Evolutionary conservation across 768 basidiomycete species (phyloP).

Genomic region (Trametes sanguinea): DNA sequence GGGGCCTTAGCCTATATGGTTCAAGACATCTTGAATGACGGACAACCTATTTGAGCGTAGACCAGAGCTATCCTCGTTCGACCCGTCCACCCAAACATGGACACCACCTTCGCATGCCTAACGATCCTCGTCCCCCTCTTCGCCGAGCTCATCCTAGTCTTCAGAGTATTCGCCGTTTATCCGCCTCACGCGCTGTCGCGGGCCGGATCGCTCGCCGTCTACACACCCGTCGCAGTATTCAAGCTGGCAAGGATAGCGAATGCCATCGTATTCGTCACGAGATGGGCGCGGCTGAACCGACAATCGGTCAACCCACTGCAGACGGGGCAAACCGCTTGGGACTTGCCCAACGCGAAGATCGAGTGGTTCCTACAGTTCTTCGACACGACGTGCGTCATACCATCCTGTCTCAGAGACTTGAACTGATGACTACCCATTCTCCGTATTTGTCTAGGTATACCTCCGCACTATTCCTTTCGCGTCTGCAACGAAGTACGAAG

Average conservation of each 20-base stretch:
- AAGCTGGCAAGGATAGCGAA: slow-evolving; percentile 35
- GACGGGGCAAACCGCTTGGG: slow-evolving; percentile 13
- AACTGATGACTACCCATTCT: background rate
- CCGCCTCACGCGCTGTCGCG: slow-evolving; percentile 28
- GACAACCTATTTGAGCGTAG: background rate
- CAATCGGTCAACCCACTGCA: slow-evolving; percentile 3
- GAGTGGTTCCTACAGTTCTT: slow-evolving; percentile 39
- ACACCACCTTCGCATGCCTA: slow-evolving; percentile 4
- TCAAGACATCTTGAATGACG: background rate
- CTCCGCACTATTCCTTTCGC: slow-evolving; percentile 4
- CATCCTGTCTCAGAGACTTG: background rate
- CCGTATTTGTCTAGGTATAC: background rate
- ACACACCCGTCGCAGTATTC: slow-evolving; percentile 32
- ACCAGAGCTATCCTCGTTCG: background rate
- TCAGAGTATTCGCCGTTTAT: slow-evolving; percentile 40
- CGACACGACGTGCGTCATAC: slow-evolving; percentile 36
- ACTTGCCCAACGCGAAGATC: slow-evolving; percentile 19
- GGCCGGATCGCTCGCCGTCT: slow-evolving; percentile 24
- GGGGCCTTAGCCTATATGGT: background rate
- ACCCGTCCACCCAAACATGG: background rate
- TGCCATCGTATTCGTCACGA: slow-evolving; percentile 19
- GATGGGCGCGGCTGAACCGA: slow-evolving; percentile 6
- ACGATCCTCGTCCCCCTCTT: slow-evolving; percentile 35
- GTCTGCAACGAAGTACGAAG: background rate
- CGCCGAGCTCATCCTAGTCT: slow-evolving; percentile 41